Evolutionary conservation across 169 alveolate genomes (phyloP), one percentile per base, ranked within the genome.

Genomic region (Eimeria mitis): DNA sequence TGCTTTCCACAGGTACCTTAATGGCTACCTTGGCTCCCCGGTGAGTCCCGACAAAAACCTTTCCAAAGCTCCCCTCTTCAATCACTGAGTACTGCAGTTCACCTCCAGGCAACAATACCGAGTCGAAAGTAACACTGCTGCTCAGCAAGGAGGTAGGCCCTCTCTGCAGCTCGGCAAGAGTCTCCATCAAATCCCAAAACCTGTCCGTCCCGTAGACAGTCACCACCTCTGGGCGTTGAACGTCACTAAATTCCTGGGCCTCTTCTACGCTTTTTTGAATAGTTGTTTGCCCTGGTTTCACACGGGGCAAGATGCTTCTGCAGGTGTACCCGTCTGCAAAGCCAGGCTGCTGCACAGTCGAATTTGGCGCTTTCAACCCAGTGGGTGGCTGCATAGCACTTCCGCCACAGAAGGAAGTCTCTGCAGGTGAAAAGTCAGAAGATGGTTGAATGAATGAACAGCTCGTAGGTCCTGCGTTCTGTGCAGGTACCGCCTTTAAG

Each of bases 1-100:
- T 98, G 28, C 78, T 61, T n/a, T 97, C 97, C 31, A 97, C 98
- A 37, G 99, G 99, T 28, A 98, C 95, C 89, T 98, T 98, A 9
- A 98, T 98, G 75, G 99, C 99, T 37, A 97, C 98, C 71, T 97
- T 94, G 54, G 49, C n/a, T 40, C 83, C 91, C 47, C n/a, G 59
- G 76, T 76, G 78, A 1, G 88, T 42, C 28, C 96, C 96, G 28
- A 81, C 96, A 42, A 94, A 94, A 21, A 94, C 96, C 68, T 68
- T 65, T n/a, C 96, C 96, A 63, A 94, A 94, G 76, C 96, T 94
- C 70, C 96, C 96, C 56, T 94, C 75, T 63, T 94, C 94, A 44
- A 84, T 65, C 44, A 94, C 28, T 34, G 81, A 81, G 89, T 94
- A 94, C 89, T 83, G 79, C 94, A 94, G 87, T 34, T 49, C 88